These are phyloP conservation scores for Phytophthora cactorum DNA, from an alignment of 352 stramenopile species.

Conservation along the genomic window DNA sequence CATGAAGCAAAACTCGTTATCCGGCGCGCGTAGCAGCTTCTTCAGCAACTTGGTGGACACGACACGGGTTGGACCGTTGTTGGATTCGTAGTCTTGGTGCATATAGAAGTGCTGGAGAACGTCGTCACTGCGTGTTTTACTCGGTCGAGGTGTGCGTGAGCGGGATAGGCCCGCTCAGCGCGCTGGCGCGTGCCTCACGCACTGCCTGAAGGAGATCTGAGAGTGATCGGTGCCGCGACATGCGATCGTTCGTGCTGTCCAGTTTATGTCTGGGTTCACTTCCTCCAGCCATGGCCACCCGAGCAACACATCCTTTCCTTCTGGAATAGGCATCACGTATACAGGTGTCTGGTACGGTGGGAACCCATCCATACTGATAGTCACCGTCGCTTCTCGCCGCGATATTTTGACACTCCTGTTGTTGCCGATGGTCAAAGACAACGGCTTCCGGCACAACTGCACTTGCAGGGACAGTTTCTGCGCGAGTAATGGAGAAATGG, in stretches of 20 bases:
- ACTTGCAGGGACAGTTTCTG: not conserved
- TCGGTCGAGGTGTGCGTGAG: too few species aligned
- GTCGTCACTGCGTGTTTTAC: not conserved
- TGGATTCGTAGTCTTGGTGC: not conserved
- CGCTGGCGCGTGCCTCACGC: too few species aligned
- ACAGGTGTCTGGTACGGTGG: not conserved
- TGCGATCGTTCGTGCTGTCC: not conserved
- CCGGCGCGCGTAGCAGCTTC: not conserved
- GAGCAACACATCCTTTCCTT: constrained; percentile 5
- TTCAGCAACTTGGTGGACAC: constrained; percentile 2
- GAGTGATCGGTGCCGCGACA: not conserved
- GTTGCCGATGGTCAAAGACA: not conserved
- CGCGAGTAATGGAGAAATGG: not conserved
- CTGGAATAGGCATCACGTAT: constrained; percentile 7
- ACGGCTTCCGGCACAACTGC: not conserved
- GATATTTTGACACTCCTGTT: not conserved
- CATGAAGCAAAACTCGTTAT: constrained; percentile 23
- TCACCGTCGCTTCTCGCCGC: not conserved
- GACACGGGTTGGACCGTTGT: not conserved
- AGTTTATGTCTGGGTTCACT: constrained; percentile 11
- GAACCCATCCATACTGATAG: not conserved
- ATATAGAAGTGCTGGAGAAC: not conserved
- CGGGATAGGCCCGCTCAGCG: too few species aligned
- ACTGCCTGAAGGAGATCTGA: constrained; percentile 2
- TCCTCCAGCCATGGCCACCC: too few species aligned